phyloP scores from a whole-genome alignment of 495 filamentous ascomycete species.

The Pseudoneurospora amorphoporcata region DNA sequence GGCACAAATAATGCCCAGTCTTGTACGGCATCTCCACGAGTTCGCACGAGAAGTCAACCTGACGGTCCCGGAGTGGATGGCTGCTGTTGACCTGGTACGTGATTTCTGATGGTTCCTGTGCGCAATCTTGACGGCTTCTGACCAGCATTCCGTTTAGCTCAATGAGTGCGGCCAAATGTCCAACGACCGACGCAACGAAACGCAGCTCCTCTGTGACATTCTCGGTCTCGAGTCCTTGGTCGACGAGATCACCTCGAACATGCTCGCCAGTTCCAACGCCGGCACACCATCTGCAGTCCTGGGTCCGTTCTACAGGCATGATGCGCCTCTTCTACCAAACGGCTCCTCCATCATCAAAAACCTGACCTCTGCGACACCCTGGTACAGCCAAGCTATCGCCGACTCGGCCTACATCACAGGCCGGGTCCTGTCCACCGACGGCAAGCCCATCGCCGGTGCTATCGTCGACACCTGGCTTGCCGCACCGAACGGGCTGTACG shows the following conservation, averaged over 20 bases:
- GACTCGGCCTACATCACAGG: constrained; percentile 56
- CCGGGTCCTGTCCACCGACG: constrained; percentile 37
- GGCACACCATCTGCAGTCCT: constrained; percentile 64
- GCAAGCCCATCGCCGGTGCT: constrained; percentile 50
- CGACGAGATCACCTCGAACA: constrained; percentile 67
- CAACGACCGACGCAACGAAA: constrained; percentile 60
- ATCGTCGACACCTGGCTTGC: constrained; percentile 70
- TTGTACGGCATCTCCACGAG: constrained; percentile 48
- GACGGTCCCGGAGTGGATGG: constrained; percentile 44
- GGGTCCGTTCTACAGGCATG: constrained; percentile 66
- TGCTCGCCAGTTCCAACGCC: constrained; percentile 33
- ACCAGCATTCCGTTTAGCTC: constrained; percentile 33
- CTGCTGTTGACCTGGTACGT: constrained; percentile 32
- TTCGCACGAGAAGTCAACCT: constrained; percentile 50
- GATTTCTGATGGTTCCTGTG: neutral
- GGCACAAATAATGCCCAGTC: constrained; percentile 39
- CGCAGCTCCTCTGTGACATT: constrained; percentile 60
- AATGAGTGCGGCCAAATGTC: constrained; percentile 68
- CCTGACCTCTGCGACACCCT: constrained; percentile 16
- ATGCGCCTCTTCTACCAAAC: constrained; percentile 54
- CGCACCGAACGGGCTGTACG: constrained; percentile 68
- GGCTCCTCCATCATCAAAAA: constrained; percentile 48
- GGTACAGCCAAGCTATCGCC: constrained; percentile 35
- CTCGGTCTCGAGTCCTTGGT: constrained; percentile 59
- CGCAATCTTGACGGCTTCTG: neutral